Base-by-base conservation (phyloP, 2,329 filamentous ascomycete species). In the Talaromyces sp. region DNA sequence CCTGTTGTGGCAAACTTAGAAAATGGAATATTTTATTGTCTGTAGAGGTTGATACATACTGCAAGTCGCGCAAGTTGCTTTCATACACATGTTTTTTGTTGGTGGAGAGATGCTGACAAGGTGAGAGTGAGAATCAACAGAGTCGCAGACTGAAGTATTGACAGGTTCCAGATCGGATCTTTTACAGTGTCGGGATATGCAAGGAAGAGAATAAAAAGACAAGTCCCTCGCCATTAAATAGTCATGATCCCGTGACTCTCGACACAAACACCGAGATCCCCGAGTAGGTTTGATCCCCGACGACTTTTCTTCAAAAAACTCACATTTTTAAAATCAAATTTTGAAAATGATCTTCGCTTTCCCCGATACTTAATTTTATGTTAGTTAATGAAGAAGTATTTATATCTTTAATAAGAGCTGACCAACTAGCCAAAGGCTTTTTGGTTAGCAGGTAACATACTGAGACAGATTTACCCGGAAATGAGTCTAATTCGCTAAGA, bases 51-150 rank as follows among this genome's bases (percentile, higher is more conserved):
- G 32, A 2, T 30, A 61, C 62, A 27, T 57, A 63, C 61, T 51
- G 55, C 61, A 63, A 32, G 58, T 63, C 25, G 58, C 32, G 39
- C 61, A 62, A 15, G 60, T 64, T n/a, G 60, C 39, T 36, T 33
- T 30, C 56, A 49, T 57, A 33, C 62, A 62, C 62, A 60, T 64
- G 13, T 36, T 60, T 30, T 30, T 30, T 30, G 28, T 30, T 15
- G 25, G 9, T 8, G 17, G 36, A 39, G 17, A 9, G 30, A 55
- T 15, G 44, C 1, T 25, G 44, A 10, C n/a, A 25, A 19, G 15
- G 17, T 2, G 42, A 22, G 10, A 4, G n/a, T 13, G 4, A 22
- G 9, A 47, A 15, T 11, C 4, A 47, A 5, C 44, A 2, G n/a
- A 47, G 19, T 47, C 15, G 17, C 4, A 15, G 33, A 36, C 15